Evolutionary conservation across 2,329 filamentous ascomycete species (phyloP).

Genomic region (Calonectria pseudoreteaudii): DNA sequence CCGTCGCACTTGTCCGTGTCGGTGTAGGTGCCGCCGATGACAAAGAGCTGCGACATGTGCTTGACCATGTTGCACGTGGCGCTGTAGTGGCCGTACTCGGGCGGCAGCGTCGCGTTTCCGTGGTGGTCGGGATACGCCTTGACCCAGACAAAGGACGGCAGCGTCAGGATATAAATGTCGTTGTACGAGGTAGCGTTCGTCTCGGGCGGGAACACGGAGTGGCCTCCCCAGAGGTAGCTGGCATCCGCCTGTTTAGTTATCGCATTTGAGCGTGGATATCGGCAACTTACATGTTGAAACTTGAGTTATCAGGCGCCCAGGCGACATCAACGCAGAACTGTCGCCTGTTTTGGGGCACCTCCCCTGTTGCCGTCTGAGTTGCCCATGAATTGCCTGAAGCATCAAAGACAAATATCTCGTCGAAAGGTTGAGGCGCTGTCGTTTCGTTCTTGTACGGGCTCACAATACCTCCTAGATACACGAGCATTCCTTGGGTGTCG

Average conservation of each 20-base stretch:
- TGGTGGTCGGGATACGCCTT: constrained; percentile 58
- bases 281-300: constrained; percentile 66
- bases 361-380: constrained; percentile 56
- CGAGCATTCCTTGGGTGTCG: constrained; percentile 63
- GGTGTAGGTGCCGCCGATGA: constrained; percentile 69
- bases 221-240: constrained; percentile 68
- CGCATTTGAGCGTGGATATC: neutral
- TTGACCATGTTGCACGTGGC: constrained; percentile 64
- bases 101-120: constrained; percentile 47
- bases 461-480: constrained; percentile 69
- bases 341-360: constrained; percentile 61
- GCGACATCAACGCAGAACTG: constrained; percentile 70
- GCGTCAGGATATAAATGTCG: constrained; percentile 55
- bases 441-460: neutral
- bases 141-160: constrained; percentile 72
- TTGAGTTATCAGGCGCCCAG: constrained; percentile 67
- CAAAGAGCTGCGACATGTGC: constrained; percentile 66
- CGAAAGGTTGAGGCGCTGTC: constrained; percentile 51
- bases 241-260: neutral
- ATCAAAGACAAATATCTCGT: constrained; percentile 67
- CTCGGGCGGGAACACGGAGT: constrained; percentile 52
- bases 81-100: constrained; percentile 59
- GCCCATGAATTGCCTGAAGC: constrained; percentile 44
- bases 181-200: constrained; percentile 60
- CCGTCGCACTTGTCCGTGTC: constrained; percentile 58